Evolutionary conservation across 164 flowering plant species (phyloP).

Genomic region (Echeveria elegans): DNA sequence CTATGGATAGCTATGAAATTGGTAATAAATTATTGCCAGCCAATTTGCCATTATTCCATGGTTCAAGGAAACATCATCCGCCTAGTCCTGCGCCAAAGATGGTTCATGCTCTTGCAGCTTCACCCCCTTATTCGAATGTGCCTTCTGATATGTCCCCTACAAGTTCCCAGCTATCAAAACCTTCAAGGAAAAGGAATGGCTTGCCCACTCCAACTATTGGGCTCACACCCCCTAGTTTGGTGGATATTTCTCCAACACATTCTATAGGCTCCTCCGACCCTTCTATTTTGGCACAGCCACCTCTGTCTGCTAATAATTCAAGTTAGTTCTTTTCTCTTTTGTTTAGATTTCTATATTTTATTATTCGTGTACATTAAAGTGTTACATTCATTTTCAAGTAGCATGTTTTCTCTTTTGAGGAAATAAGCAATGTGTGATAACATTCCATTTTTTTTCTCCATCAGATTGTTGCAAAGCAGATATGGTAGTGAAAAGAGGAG

Average conservation of each 20-base stretch:
- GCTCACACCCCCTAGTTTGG: constrained; percentile 21
- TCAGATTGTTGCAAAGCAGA: constrained; percentile 76
- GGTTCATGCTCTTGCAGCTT: constrained; percentile 23
- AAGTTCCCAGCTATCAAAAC: constrained; percentile 39
- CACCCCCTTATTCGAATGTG: constrained; percentile 35
- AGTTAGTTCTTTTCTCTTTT: constrained; percentile 27
- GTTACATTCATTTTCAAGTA: no score
- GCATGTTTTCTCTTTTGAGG: no score
- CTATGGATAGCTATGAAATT: constrained; percentile 20
- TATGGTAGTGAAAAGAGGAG: constrained; percentile 65
- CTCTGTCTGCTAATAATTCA: constrained; percentile 54
- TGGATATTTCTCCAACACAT: constrained; percentile 44
- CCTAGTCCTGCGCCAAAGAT: constrained; percentile 12
- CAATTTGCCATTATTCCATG: constrained; percentile 25
- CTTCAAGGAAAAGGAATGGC: constrained; percentile 33
- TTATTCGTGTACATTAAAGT: background rate
- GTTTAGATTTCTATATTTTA: background rate
- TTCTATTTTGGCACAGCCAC: constrained; percentile 63
- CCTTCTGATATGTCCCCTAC: constrained; percentile 41
- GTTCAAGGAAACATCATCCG: constrained; percentile 21
- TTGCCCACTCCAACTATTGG: constrained; percentile 26
- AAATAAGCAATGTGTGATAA: constrained; percentile 9
- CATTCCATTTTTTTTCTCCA: constrained; percentile 9
- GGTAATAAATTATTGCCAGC: constrained; percentile 33
- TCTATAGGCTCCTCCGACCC: constrained; percentile 28